Conservation (phyloP, 2,329 filamentous ascomycete species). For the Myotisia sp. region DNA sequence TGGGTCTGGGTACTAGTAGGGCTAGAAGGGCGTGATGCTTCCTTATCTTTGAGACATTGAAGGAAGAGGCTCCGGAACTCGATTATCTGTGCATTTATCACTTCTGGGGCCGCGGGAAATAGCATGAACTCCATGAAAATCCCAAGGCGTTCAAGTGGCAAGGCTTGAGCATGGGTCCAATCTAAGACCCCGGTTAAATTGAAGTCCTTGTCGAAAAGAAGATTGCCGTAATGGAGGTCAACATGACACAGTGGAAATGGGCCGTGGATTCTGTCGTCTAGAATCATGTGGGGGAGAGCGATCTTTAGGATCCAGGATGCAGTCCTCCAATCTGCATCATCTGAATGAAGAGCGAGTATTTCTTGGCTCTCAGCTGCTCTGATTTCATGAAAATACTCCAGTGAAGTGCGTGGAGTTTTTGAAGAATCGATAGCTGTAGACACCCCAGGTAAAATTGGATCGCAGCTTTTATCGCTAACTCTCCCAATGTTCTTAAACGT, state of each 20-base stretch:
- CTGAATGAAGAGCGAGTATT: not conserved
- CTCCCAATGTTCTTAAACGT: slow-evolving; percentile 5
- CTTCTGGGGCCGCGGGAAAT: slow-evolving; percentile 18
- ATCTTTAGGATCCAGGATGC: slow-evolving; percentile 7
- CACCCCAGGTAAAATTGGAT: not conserved
- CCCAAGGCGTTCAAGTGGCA: slow-evolving; percentile 24
- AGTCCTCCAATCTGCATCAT: slow-evolving; percentile 7
- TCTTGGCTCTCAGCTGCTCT: slow-evolving; percentile 4
- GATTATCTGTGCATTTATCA: slow-evolving; percentile 15
- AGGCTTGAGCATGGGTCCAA: slow-evolving; percentile 24
- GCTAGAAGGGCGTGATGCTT: not conserved
- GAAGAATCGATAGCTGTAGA: not conserved
- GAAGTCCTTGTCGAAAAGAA: slow-evolving; percentile 31
- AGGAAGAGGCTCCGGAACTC: slow-evolving; percentile 8
- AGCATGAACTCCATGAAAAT: slow-evolving; percentile 23
- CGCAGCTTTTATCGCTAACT: not conserved
- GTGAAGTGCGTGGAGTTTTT: not conserved
- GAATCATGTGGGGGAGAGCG: slow-evolving; percentile 1
- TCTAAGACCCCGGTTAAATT: slow-evolving; percentile 26
- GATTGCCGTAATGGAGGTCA: slow-evolving; percentile 26
- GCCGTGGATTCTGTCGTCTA: slow-evolving; percentile 13
- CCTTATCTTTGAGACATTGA: slow-evolving; percentile 4
- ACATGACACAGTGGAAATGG: slow-evolving; percentile 26
- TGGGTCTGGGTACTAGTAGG: not conserved
- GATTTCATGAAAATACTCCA: slow-evolving; percentile 5